Conservation (phyloP, 1,284 basidiomycete genomes). For the Wolfiporia cocos region DNA sequence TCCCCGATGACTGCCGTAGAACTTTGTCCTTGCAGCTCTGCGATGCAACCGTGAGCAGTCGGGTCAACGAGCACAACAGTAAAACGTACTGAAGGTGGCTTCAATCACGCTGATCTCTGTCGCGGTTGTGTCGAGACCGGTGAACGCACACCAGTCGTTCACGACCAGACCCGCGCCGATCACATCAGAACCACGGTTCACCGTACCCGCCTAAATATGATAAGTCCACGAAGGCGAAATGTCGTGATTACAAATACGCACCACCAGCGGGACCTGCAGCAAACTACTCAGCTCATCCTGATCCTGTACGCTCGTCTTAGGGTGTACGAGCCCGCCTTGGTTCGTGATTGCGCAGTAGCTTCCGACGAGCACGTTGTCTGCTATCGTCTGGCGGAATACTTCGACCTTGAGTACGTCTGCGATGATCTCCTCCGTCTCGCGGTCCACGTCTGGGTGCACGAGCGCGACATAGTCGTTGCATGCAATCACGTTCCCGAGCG, state of each 20-base stretch:
- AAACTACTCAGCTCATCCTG: conserved; percentile 96
- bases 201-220: conserved; percentile 78
- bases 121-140: conserved; percentile 93
- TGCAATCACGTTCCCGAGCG: conserved; percentile 97
- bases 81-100: conserved; percentile 84
- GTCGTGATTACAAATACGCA: conserved; percentile 23
- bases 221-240: neutral
- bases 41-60: conserved; percentile 5
- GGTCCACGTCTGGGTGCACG: conserved; percentile 95
- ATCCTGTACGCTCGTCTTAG: conserved; percentile 94
- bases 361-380: conserved; percentile 95
- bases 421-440: conserved; percentile 99
- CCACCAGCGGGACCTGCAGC: conserved; percentile 92
- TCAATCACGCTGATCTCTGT: conserved; percentile 99
- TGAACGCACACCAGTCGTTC: conserved; percentile 99
- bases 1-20: conserved; percentile 86
- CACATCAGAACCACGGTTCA: conserved; percentile 97
- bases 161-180: conserved; percentile 97
- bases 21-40: conserved; percentile 87
- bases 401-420: conserved; percentile 99
- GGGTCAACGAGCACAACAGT: conserved; percentile 1
- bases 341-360: conserved; percentile 94
- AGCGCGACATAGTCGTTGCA: conserved; percentile 98
- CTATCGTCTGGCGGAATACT: conserved; percentile 97
- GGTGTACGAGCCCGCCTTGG: conserved; percentile 96